Base-by-base conservation (phyloP, 1,284 basidiomycete species). In the Trichosporon faecale region DNA sequence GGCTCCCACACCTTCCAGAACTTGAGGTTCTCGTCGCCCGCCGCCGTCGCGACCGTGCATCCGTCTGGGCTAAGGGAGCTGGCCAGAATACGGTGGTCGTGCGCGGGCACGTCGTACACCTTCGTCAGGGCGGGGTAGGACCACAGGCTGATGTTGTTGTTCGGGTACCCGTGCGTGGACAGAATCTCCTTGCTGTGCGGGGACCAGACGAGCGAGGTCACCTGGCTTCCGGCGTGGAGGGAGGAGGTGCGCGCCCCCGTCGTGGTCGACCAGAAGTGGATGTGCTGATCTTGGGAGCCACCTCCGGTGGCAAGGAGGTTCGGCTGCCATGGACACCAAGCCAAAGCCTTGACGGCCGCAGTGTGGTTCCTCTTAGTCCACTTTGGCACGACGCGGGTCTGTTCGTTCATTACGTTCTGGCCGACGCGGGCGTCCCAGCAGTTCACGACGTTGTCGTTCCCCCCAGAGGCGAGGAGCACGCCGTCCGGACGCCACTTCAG, bases 261-360 rank as follows among this genome's bases (percentile, higher is more conserved):
- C 14, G 91, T 93, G 65, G 89, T 90, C 75, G 93, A 93, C 94
- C 95, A 97, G 72, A 97, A 87, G 80, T 98, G 93, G 76, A 98
- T 93, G 27, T 91, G 93, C 49, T 94, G 92, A 80, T 99, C 96
- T 72, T 92, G 92, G 0, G 94, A 95, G 0, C 97, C 97, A 1
- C 97, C 97, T 0, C 97, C 97, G 0, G 92, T 91, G 0, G 96
- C 96, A 64, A 99, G 88, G 8, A 99, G 86, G 9, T 91, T 91
- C 0, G 91, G 89, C 84, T 96, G 93, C 95, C 96, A 98, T 0
- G 96, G 94, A 75, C 94, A 98, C 94, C 97, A 99, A 0, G 94
- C 93, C 61, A 99, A 85, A 0, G 95, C 95, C 91, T 98, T 98
- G 75, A 97, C 94, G 0, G 95, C 95, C 0, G 94, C 95, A 0